A percentile compares a stretch with the other conserved stretches of the same genome.
Evolutionary conservation across 2,329 filamentous ascomycete genomes (phyloP).

Genomic region (Thermoascus crustaceus): DNA sequence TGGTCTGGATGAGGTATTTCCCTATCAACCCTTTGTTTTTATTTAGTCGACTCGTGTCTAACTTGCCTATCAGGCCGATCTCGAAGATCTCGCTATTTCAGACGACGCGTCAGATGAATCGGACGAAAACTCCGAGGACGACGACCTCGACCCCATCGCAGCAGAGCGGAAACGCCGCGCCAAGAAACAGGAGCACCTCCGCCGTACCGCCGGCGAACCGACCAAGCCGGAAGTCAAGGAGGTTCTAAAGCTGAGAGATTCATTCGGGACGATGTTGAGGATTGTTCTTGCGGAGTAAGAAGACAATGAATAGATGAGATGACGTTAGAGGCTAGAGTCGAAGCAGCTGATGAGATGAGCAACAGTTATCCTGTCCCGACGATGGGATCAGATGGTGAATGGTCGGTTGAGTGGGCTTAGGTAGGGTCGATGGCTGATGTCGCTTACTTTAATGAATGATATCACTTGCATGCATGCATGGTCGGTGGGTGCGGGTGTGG

Average conservation of each 20-base stretch:
- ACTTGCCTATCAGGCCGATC: conserved; percentile 47
- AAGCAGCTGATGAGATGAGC: too few species aligned
- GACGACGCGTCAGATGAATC: conserved; percentile 60
- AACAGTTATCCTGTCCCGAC: too few species aligned
- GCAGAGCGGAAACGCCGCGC: conserved; percentile 72
- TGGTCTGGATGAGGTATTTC: conserved; percentile 66
- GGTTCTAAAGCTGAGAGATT: conserved; percentile 68
- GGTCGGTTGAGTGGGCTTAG: too few species aligned
- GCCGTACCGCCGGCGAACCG: conserved; percentile 74
- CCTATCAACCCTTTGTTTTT: not conserved
- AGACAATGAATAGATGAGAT: too few species aligned
- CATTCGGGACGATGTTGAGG: conserved; percentile 74
- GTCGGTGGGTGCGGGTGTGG: too few species aligned
- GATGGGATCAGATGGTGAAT: too few species aligned
- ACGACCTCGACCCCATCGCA: conserved; percentile 77
- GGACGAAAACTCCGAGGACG: conserved; percentile 61
- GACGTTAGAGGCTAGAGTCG: too few species aligned
- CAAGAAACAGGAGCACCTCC: conserved; percentile 70
- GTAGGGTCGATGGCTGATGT: too few species aligned
- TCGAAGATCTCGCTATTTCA: conserved; percentile 77
- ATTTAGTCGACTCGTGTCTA: too few species aligned
- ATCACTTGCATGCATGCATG: too few species aligned
- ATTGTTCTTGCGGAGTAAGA: conserved; percentile 67
- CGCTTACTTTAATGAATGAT: too few species aligned
- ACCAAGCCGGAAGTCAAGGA: conserved; percentile 71